Conservation (phyloP, 2,329 filamentous ascomycete species). For the Neodidymelliopsis sp. region DNA sequence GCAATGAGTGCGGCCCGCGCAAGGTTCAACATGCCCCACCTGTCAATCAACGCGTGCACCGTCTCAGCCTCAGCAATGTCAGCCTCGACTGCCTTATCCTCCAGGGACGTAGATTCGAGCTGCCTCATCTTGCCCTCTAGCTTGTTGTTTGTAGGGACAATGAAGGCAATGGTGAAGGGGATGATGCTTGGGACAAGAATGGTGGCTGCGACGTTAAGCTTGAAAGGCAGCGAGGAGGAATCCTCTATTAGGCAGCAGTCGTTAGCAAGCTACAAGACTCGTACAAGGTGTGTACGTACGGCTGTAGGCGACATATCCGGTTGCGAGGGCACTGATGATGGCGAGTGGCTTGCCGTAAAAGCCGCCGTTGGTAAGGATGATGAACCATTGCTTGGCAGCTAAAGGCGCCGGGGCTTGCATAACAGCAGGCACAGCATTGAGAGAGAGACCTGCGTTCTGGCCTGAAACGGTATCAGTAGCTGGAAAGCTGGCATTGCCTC, state of each 20-base stretch:
- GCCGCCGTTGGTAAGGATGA: slow-evolving; percentile 52
- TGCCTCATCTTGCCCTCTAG: slow-evolving; percentile 56
- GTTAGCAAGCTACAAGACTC: slow-evolving; percentile 5
- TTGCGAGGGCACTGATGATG: slow-evolving; percentile 52
- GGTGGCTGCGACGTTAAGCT: slow-evolving; percentile 58
- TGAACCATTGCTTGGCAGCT: slow-evolving; percentile 64
- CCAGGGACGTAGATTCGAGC: slow-evolving; percentile 47
- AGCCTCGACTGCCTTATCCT: slow-evolving; percentile 47
- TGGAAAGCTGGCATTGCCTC: no score
- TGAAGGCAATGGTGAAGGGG: slow-evolving; percentile 61
- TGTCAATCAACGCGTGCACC: slow-evolving; percentile 61
- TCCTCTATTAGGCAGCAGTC: slow-evolving; percentile 34
- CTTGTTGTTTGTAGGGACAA: slow-evolving; percentile 58
- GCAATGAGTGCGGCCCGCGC: slow-evolving; percentile 50
- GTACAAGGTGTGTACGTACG: slow-evolving; percentile 28
- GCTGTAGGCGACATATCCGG: slow-evolving; percentile 57
- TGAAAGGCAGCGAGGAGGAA: slow-evolving; percentile 44
- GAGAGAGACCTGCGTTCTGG: slow-evolving; percentile 49
- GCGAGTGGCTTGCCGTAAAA: slow-evolving; percentile 51
- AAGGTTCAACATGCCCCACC: slow-evolving; percentile 64
- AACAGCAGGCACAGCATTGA: slow-evolving; percentile 59
- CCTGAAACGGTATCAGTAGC: slow-evolving; percentile 29
- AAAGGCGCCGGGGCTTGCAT: slow-evolving; percentile 64
- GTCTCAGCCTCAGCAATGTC: slow-evolving; percentile 54
- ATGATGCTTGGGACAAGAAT: slow-evolving; percentile 55